A percentile compares a stretch with the other conserved stretches of the same genome.
phyloP scores from a whole-genome alignment of 2,329 filamentous ascomycete genomes.

The Exophiala oligosperma region DNA sequence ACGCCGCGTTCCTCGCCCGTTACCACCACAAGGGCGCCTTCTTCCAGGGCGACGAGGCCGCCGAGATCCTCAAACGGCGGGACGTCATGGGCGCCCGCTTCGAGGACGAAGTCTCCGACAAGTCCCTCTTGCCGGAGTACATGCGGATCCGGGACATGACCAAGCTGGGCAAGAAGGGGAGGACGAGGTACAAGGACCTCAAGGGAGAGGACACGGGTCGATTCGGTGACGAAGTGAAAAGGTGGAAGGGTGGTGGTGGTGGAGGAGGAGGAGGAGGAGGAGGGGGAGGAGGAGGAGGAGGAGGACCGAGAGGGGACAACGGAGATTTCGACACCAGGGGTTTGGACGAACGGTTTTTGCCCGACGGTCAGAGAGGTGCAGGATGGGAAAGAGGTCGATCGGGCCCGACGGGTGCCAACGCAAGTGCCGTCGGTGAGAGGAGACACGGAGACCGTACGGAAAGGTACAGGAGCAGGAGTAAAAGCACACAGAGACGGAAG shows the following conservation, averaged over 20 bases:
- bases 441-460: constrained; percentile 35
- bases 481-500: constrained; percentile 34
- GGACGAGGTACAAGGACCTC: constrained; percentile 86
- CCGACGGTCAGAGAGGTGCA: constrained; percentile 37
- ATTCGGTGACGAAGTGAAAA: constrained; percentile 65
- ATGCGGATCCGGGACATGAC: constrained; percentile 93
- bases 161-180: constrained; percentile 87
- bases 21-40: constrained; percentile 98
- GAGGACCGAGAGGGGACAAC: neutral
- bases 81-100: constrained; percentile 85
- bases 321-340: constrained; percentile 37
- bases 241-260: constrained; percentile 30
- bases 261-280: constrained; percentile 25
- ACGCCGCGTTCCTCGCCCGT: constrained; percentile 88
- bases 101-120: constrained; percentile 78
- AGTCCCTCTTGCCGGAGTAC: constrained; percentile 82
- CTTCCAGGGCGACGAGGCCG: constrained; percentile 78
- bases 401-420: constrained; percentile 48
- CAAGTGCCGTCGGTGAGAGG: constrained; percentile 42
- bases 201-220: constrained; percentile 85
- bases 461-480: constrained; percentile 22
- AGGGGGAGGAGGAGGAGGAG: no score
- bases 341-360: constrained; percentile 49
- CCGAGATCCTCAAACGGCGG: constrained; percentile 72
- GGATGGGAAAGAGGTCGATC: neutral